Evolutionary conservation across 441 rosid genomes (phyloP).

Genomic region (Arabidopsis hybrid): DNA sequence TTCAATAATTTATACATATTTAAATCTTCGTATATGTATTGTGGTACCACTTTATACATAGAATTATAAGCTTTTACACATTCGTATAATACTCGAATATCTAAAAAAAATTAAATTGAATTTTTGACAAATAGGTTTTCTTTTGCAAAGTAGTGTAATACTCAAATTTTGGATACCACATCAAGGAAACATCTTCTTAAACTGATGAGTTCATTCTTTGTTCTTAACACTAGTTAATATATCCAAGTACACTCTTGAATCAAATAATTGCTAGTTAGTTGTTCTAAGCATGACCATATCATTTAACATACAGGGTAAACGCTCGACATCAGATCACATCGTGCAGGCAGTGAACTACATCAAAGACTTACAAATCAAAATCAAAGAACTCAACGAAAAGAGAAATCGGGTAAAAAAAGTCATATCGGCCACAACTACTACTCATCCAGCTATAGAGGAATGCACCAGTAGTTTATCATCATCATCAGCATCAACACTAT

Average conservation of each 20-base stretch:
- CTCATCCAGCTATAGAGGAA: too few relatives aligned
- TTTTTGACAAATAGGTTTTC: neutral
- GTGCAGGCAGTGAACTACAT: slow-evolving; percentile 60
- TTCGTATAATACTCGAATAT: neutral
- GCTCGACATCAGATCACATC: slow-evolving; percentile 67
- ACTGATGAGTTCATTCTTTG: neutral
- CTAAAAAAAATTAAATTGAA: too few relatives aligned
- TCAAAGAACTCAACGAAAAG: slow-evolving; percentile 49
- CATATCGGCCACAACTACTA: neutral
- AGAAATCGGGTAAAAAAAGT: slow-evolving; percentile 49
- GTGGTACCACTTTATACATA: neutral
- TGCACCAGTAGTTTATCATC: neutral
- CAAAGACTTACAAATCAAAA: slow-evolving; percentile 52
- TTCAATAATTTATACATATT: neutral
- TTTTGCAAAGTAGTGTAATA: too few relatives aligned
- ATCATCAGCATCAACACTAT: neutral
- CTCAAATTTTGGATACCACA: neutral
- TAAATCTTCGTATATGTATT: neutral
- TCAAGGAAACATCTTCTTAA: neutral
- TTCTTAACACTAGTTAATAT: neutral
- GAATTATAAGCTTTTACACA: neutral
- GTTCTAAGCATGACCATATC: neutral
- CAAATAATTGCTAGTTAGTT: neutral
- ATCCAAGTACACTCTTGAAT: neutral
- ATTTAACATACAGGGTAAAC: slow-evolving; percentile 56